Evolutionary conservation across 2,329 filamentous ascomycete genomes (phyloP), one percentile per base, ranked within the genome.

Genomic region (Diaporthe humulicola): DNA sequence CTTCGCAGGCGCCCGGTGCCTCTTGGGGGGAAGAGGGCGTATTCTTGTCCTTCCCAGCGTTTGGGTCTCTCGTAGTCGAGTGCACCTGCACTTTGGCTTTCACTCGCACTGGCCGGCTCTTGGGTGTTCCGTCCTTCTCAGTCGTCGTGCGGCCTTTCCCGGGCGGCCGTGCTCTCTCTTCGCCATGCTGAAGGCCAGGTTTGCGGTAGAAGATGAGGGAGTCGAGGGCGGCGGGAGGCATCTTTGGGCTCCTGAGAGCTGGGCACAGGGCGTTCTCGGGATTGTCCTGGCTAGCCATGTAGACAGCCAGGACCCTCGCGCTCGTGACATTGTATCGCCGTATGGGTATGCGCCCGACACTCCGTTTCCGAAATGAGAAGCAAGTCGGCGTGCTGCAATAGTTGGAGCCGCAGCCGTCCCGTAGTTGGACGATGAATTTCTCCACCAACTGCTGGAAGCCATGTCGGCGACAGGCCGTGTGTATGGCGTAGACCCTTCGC

Each of bases 271-370:
- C 91, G 74, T 85, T 87, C 76, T 94, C 92, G 0, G 95, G 91
- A 77, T 97, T 91, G 79, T 96, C 93, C 80, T 95, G 92, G 79
- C 93, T 94, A 14, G 95, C 94, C 69, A 98, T 88, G 79, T 94
- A 94, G 73, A 94, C 90, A 17, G 95, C 95, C 42, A 98, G 85
- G 1, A 94, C 94, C 79, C 95, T 90, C 12, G 95, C 95, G 79
- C 95, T 98, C 60, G 95, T 91, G 30, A 93, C 89, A 74, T 93
- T 98, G 79, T 96, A 97, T 79, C 93, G 90, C 76, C 95, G 92
- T 78, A 95, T 90, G 3, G 95, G 95, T 0, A 89, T 89, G 77
- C 91, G 90, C 45, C 89, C 90, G 36, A 91, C 89, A 54, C 92
- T 85, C 77, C 93, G 90, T 82, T 90, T 93, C 73, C 94, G 91